A percentile compares a stretch with the other conserved stretches of the same genome.
phyloP scores from a whole-genome alignment of 2,329 filamentous ascomycete genomes.

The Sclerotiophoma versabilis region DNA sequence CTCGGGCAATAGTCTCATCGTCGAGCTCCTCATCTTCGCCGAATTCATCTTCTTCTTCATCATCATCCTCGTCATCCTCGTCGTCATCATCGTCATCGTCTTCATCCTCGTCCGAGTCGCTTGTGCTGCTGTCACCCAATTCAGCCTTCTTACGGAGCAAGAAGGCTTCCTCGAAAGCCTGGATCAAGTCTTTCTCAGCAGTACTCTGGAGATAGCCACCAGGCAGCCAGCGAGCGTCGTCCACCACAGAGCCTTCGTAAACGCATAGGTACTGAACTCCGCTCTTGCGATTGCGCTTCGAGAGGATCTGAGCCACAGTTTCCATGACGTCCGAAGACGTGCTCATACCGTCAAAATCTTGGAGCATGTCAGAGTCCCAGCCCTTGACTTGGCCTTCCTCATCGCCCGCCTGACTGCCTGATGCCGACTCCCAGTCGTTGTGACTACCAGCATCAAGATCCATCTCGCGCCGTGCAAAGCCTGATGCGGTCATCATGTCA shows the following conservation, averaged over 20 bases:
- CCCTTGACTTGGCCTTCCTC: conserved; percentile 27
- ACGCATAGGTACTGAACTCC: conserved; percentile 62
- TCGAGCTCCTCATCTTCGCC: conserved; percentile 55
- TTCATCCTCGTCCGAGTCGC: conserved; percentile 20
- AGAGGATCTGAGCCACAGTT: conserved; percentile 53
- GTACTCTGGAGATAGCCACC: conserved; percentile 30
- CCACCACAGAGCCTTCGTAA: conserved; percentile 52
- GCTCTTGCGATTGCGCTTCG: conserved; percentile 53
- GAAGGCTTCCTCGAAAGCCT: conserved; percentile 34
- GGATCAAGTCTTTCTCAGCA: conserved; percentile 37
- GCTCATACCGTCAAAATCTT: conserved; percentile 58
- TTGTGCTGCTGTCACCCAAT: conserved; percentile 30
- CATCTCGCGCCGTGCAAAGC: conserved; percentile 45
- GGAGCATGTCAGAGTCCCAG: conserved; percentile 56
- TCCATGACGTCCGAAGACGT: conserved; percentile 58
- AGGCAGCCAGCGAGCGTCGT: conserved; percentile 61
- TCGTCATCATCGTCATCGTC: conserved; percentile 48
- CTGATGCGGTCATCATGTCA: conserved; percentile 31
- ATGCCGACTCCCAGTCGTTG: conserved; percentile 41
- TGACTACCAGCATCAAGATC: conserved; percentile 41
- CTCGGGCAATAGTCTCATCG: conserved; percentile 68
- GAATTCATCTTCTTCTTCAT: conserved; percentile 51
- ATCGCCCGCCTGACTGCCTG: conserved; percentile 18
- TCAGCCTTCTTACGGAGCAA: conserved; percentile 23
- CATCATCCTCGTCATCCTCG: conserved; percentile 48